Evolutionary conservation across 257 asterid genomes (phyloP), one percentile per base, ranked within the genome.

Genomic region (Prunella vulgaris): DNA sequence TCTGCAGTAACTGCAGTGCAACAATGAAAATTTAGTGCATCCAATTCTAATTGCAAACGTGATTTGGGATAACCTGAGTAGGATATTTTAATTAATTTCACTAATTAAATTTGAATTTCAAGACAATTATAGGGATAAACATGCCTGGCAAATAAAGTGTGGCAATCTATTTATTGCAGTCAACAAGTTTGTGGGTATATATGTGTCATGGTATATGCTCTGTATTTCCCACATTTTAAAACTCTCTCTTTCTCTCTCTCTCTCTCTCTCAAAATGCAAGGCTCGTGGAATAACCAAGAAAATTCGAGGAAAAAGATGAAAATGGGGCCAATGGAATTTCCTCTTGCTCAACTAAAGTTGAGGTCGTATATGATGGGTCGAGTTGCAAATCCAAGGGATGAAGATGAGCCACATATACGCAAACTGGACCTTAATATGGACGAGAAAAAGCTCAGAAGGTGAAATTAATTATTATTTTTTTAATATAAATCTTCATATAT

Each of bases 361-460:
- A 37, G 64, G 32, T 59, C 27, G 0, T 24, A 10, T 21, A 2
- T 2, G 2, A 5, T 21, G 13, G 32, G 30, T n/a, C 37, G 33
- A 10, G 22, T 40, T 4, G 48, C 53, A 15, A 75, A 68, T 27
- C 33, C 56, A 17, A 68, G 54, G 51, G 8, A 75, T 33, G 69
- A 79, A n/a, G 52, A 71, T 10, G 83, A 79, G 35, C 69, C 76
- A 35, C 14, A 38, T 5, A 82, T 78, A 5, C 70, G 78, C 18
- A 66, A 33, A 24, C 25, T 80, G 48, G 76, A 72, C 57, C 76
- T 79, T 4, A 59, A 38, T 64, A 28, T 75, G 54, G 80, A 86
- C 49, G 17, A 5, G 6, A 82, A 60, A 62, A 80, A 72, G 70
- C 78, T 82, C 0, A 79, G 85, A 73, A 85, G 92, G 95, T 87